Percentiles rank a stretch among this genome's conserved stretches.
phyloP scores from a whole-genome alignment of 1,139 yeast species.

The Hyphopichia wangnamkhiaoensis region DNA sequence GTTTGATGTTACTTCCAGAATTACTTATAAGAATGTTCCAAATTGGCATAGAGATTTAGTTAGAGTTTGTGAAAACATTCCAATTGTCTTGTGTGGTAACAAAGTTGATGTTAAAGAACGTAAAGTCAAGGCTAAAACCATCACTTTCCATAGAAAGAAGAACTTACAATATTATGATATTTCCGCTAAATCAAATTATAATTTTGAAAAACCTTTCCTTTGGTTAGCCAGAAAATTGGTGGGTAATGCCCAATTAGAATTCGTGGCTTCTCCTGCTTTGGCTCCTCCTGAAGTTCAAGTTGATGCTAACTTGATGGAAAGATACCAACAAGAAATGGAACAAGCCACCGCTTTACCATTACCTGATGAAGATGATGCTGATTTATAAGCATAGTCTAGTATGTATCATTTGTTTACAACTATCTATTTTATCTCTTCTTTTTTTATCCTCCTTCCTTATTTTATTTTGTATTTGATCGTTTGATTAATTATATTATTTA shows the following conservation, averaged over 20 bases:
- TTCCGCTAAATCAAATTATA: slow-evolving; percentile 99
- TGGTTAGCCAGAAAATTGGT: slow-evolving; percentile 99
- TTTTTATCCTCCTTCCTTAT: neutral
- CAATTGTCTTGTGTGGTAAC: slow-evolving; percentile 98
- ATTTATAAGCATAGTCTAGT: slow-evolving; percentile 56
- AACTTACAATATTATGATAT: slow-evolving; percentile 99
- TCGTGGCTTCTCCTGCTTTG: slow-evolving; percentile 98
- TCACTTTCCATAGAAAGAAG: slow-evolving; percentile 99
- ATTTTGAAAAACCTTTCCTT: slow-evolving; percentile 99
- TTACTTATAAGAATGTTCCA: slow-evolving; percentile 99
- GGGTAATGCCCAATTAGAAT: slow-evolving; percentile 97
- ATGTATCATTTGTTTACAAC: neutral
- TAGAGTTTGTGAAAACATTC: slow-evolving; percentile 99
- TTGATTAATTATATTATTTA: too few relatives aligned
- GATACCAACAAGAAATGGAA: slow-evolving; percentile 99
- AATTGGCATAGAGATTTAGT: slow-evolving; percentile 99
- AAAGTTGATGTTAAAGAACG: slow-evolving; percentile 99
- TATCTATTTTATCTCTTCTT: neutral
- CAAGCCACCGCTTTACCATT: slow-evolving; percentile 99
- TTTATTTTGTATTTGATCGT: too few relatives aligned
- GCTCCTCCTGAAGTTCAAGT: slow-evolving; percentile 99
- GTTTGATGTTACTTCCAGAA: slow-evolving; percentile 99
- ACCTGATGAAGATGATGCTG: slow-evolving; percentile 99
- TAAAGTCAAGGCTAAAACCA: slow-evolving; percentile 99
- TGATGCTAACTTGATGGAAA: slow-evolving; percentile 93